Base-by-base conservation (phyloP, 2,329 filamentous ascomycete species). In the Clarireedia sp. region DNA sequence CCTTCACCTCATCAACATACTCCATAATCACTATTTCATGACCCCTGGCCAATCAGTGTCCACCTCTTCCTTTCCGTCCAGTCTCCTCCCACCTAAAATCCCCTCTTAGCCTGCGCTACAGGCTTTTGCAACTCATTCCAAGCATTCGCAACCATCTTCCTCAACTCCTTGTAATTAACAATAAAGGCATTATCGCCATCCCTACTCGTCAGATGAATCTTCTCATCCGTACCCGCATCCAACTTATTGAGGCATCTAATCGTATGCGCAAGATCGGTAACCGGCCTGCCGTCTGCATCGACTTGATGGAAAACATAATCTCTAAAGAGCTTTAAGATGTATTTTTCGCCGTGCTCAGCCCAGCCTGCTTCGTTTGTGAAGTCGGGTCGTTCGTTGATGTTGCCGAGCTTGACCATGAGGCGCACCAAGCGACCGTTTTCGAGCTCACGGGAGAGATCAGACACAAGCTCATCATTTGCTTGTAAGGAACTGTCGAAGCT, bases 301-400 rank as follows among this genome's bases (percentile, higher is more conserved):
- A 96, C 90, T 67, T 95, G 91, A 70, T 99, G 94, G 73, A 97
- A 99, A 41, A 96, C 89, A 65, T 95, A 97, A 72, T 99, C 94
- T 49, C 94, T 83, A 76, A 97, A 97, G 8, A 99, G 79, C 72
- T 96, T 96, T 61, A 99, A 77, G 68, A 89, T 87, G 69, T 96
- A 97, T 26, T 91, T 83, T 65, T 96, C 90, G 24, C 92, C 92
- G 48, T 88, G 94, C 70, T 97, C 92, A 4, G 90, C 89, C 92
- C 94, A 99, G 48, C 81, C 77, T 0, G 79, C 75, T 59, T 91
- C 87, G 41, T 84, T 83, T 52, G 89, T 87, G 59, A 87, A 86
- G 67, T 97, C 92, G 1, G 87, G 89, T 10, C 94, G 83, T 70
- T 99, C 94, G 66, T 94, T 94, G 68, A 99, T 83, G 56, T 88